Evolutionary conservation across 345 rosid species (phyloP), one percentile per base, ranked within the genome.

Genomic region (Carallia brachiata): DNA sequence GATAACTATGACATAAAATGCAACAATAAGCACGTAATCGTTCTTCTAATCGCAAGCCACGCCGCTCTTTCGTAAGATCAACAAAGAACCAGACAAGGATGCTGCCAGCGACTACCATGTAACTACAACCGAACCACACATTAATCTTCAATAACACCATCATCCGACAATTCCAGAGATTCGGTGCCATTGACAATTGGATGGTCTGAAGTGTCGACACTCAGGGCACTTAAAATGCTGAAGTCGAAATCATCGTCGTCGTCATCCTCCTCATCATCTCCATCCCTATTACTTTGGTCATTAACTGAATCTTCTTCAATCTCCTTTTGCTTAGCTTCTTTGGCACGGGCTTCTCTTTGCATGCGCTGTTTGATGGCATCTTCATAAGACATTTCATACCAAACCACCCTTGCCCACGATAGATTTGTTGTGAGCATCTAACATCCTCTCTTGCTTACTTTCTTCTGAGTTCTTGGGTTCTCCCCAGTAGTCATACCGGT

Each of bases 401-500:
- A 94, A 23, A 87, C 89, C 0, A 52, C 91, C 93, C 72, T 88
- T 90, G 7, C 98, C 98, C n/a, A 91, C 90, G 7, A 91, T 84
- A 17, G 89, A 80, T 80, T 88, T 91, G 81, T 91, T 88, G 83
- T 91, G 92, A 53, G 88, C 86, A 71, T 87, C 95, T 56, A 73
- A 80, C 86, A 85, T 84, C 71, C 97, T 78, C 67, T 85, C 81
- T 75, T 86, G 88, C 80, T 83, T 84, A 66, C 96, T 94, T 80
- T 88, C 91, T 77, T 90, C 93, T 8, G 96, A 91, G 87, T 83
- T 87, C 87, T 86, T 84, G 6, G 97, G 97, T 70, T 91, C 98
- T 52, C 97, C 97, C 96, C 97, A 94, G 74, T 91, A 94, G 77
- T 94, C 97, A 39, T 91, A 90, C 17, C 90, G 84, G 47, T 82